These are phyloP conservation scores for Fusarium poae DNA, from an alignment of 2,329 filamentous ascomycete species.

Conservation along the genomic window DNA sequence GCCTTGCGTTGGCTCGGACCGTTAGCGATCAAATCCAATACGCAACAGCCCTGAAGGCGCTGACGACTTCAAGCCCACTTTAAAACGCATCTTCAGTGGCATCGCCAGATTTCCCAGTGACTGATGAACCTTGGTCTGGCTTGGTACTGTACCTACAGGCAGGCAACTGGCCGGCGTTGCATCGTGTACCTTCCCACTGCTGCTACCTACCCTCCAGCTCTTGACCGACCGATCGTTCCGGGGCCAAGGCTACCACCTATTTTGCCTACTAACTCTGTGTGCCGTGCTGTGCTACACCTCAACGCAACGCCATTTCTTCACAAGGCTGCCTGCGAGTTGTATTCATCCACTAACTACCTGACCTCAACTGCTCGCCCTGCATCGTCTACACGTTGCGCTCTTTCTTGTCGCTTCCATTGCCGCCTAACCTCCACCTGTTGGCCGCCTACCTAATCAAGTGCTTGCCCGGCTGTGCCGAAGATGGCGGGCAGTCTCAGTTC, in stretches of 20 bases:
- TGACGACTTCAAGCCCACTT: constrained; percentile 43
- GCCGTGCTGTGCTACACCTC: constrained; percentile 19
- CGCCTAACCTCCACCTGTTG: constrained; percentile 29
- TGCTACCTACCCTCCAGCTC: constrained; percentile 20
- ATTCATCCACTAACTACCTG: constrained; percentile 20
- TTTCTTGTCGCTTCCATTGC: constrained; percentile 30
- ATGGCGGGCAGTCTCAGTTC: constrained; percentile 48
- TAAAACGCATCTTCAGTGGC: constrained; percentile 36
- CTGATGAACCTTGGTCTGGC: constrained; percentile 10
- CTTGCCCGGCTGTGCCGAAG: constrained; percentile 49
- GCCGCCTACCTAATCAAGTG: constrained; percentile 30
- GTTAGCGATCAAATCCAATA: constrained; percentile 33
- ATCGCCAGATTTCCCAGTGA: constrained; percentile 37
- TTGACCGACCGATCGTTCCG: constrained; percentile 50
- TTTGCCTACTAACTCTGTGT: constrained; percentile 2
- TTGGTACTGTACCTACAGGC: constrained; percentile 13
- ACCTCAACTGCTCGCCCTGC: constrained; percentile 8
- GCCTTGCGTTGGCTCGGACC: constrained; percentile 1
- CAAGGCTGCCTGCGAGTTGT: constrained; percentile 26
- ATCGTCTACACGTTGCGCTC: constrained; percentile 22
- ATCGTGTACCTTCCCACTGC: constrained; percentile 9
- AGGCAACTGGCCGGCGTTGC: constrained; percentile 7
- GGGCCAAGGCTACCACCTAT: constrained; percentile 16
- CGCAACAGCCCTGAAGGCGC: constrained; percentile 29
- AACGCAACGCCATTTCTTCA: constrained; percentile 24